These are phyloP conservation scores for Coprinellus micaceus DNA, from an alignment of 768 basidiomycete species.

Conservation along the genomic window DNA sequence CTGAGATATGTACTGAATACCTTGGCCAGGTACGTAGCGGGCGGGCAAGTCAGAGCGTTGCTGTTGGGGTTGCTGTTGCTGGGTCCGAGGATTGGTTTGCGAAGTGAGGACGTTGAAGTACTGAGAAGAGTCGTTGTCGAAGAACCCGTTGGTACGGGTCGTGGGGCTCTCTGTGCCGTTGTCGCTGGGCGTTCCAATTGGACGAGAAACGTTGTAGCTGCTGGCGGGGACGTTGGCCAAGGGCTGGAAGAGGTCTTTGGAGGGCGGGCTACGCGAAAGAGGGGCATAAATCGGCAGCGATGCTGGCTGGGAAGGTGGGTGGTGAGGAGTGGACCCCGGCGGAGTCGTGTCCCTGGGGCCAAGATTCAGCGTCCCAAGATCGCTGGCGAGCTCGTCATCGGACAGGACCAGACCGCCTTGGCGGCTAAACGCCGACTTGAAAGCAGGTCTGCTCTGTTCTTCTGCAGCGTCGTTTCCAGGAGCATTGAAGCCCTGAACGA, in stretches of 20 bases:
- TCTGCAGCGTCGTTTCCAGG: conserved; percentile 42
- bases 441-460: conserved; percentile 30
- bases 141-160: conserved; percentile 22
- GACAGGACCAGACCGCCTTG: conserved; percentile 59
- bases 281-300: conserved; percentile 77
- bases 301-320: conserved; percentile 64
- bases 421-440: conserved; percentile 37
- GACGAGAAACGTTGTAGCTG: conserved; percentile 45
- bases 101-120: conserved; percentile 25
- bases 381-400: conserved; percentile 78
- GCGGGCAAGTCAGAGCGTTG: conserved; percentile 44
- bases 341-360: conserved; percentile 38
- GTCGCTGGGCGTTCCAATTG: conserved; percentile 60
- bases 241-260: conserved; percentile 46
- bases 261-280: conserved; percentile 58
- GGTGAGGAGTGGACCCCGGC: conserved; percentile 39
- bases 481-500: conserved; percentile 66
- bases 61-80: conserved; percentile 20
- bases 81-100: conserved; percentile 16
- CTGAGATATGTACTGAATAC: conserved; percentile 50
- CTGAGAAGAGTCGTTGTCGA: conserved; percentile 44
- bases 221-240: conserved; percentile 52
- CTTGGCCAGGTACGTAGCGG: conserved; percentile 62
- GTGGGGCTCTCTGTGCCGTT: conserved; percentile 29
- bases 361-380: conserved; percentile 62